Evolutionary conservation across 352 stramenopile species (phyloP).

Genomic region (Globisporangium spinosum): DNA sequence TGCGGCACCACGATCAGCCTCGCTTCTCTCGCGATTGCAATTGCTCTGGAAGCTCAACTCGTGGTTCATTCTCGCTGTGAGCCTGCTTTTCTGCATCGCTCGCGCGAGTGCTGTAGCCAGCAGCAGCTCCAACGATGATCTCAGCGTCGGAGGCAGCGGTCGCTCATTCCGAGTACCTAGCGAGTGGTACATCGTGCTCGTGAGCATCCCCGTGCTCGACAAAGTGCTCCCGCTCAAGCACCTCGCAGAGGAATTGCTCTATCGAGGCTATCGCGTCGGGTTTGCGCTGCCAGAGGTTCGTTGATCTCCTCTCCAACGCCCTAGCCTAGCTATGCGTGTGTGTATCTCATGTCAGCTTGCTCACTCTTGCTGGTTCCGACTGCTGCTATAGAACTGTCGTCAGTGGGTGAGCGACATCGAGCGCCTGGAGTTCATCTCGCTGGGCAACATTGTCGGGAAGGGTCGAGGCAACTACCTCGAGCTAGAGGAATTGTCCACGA

Average conservation of each 20-base stretch:
- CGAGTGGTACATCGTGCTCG: slow-evolving; percentile 77
- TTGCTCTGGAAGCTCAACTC: slow-evolving; percentile 31
- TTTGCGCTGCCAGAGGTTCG: slow-evolving; percentile 73
- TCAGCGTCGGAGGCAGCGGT: not conserved
- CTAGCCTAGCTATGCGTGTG: not conserved
- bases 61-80: slow-evolving; percentile 31
- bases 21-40: slow-evolving; percentile 15
- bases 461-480: slow-evolving; percentile 27
- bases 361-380: not conserved
- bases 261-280: slow-evolving; percentile 69
- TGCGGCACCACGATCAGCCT: slow-evolving; percentile 8
- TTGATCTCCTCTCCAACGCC: not conserved
- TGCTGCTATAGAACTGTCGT: slow-evolving; percentile 46
- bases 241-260: slow-evolving; percentile 66
- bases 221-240: slow-evolving; percentile 81
- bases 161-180: slow-evolving; percentile 7
- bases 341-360: not conserved
- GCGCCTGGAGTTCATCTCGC: slow-evolving; percentile 74
- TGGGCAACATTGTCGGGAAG: slow-evolving; percentile 57
- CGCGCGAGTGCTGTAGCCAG: not conserved
- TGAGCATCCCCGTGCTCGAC: slow-evolving; percentile 82
- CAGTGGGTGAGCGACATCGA: slow-evolving; percentile 76
- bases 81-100: slow-evolving; percentile 23
- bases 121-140: not conserved
- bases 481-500: slow-evolving; percentile 26